These are phyloP conservation scores for Akanthomyces uredinophilus DNA, from an alignment of 2,329 filamentous ascomycete genomes.

Conservation along the genomic window DNA sequence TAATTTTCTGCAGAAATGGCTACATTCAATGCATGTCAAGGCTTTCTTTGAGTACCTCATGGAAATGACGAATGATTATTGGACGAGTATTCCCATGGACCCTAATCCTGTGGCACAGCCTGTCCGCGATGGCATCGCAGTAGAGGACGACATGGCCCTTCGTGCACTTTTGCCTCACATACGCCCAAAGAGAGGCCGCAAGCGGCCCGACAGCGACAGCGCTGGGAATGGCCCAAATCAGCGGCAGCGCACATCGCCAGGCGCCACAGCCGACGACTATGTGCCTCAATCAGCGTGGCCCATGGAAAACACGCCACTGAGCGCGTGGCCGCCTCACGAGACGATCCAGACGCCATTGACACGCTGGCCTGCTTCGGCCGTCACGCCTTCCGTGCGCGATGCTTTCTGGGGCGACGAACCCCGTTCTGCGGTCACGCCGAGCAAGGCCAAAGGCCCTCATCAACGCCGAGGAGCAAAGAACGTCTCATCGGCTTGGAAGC, in stretches of 20 bases:
- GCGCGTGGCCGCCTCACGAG: conserved; percentile 37
- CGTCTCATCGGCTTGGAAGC: conserved; percentile 86
- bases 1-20: conserved; percentile 65
- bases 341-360: conserved; percentile 56
- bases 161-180: conserved; percentile 77
- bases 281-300: conserved; percentile 24
- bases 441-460: conserved; percentile 42
- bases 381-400: conserved; percentile 58
- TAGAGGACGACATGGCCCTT: conserved; percentile 85
- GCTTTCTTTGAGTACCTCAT: conserved; percentile 90
- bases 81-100: conserved; percentile 64
- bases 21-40: conserved; percentile 93
- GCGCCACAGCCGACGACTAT: conserved; percentile 36
- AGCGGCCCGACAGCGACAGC: conserved; percentile 60
- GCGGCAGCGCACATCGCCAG: conserved; percentile 56
- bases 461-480: conserved; percentile 71
- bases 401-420: conserved; percentile 58
- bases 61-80: conserved; percentile 73
- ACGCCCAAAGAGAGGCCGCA: conserved; percentile 55
- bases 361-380: conserved; percentile 72
- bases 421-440: conserved; percentile 68
- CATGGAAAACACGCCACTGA: conserved; percentile 32
- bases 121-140: conserved; percentile 72
- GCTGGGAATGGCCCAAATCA: conserved; percentile 48
- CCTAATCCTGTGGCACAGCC: conserved; percentile 58